Evolutionary conservation across 345 rosid species (phyloP).

Genomic region (Gossypium longicalyx): DNA sequence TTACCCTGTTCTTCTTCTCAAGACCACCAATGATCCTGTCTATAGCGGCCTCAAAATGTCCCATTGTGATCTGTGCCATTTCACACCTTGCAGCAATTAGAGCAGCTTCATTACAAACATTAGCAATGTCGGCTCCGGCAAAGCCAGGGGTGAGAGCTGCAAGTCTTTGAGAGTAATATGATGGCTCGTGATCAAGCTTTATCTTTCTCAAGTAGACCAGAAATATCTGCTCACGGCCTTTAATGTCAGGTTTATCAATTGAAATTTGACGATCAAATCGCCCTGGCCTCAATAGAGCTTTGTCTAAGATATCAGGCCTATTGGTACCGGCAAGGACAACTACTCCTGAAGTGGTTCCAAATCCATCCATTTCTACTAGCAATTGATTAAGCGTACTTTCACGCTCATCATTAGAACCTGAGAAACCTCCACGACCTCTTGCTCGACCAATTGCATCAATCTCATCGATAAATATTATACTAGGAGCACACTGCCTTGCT

Average conservation of each 20-base stretch:
- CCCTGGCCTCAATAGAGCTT: slow-evolving; percentile 85
- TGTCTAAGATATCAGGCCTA: slow-evolving; percentile 93
- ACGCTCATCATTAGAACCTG: slow-evolving; percentile 89
- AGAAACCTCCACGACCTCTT: slow-evolving; percentile 87
- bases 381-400: slow-evolving; percentile 93
- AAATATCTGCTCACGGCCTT: slow-evolving; percentile 88
- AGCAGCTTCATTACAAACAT: slow-evolving; percentile 95
- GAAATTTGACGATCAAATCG: slow-evolving; percentile 87
- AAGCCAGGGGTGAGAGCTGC: slow-evolving; percentile 96
- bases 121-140: slow-evolving; percentile 97
- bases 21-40: slow-evolving; percentile 97
- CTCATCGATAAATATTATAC: slow-evolving; percentile 92
- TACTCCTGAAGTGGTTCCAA: slow-evolving; percentile 90
- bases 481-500: slow-evolving; percentile 87
- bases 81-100: slow-evolving; percentile 81
- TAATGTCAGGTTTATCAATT: slow-evolving; percentile 89
- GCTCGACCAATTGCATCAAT: slow-evolving; percentile 96
- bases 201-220: slow-evolving; percentile 72
- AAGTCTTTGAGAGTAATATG: slow-evolving; percentile 77
- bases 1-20: slow-evolving; percentile 93
- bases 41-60: slow-evolving; percentile 87
- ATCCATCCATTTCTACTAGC: slow-evolving; percentile 97
- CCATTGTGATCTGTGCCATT: slow-evolving; percentile 51
- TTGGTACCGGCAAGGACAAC: slow-evolving; percentile 97
- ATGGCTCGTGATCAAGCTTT: slow-evolving; percentile 76